Evolutionary conservation across 2,329 filamentous ascomycete genomes (phyloP).

Genomic region (Plenodomus lindquistii): DNA sequence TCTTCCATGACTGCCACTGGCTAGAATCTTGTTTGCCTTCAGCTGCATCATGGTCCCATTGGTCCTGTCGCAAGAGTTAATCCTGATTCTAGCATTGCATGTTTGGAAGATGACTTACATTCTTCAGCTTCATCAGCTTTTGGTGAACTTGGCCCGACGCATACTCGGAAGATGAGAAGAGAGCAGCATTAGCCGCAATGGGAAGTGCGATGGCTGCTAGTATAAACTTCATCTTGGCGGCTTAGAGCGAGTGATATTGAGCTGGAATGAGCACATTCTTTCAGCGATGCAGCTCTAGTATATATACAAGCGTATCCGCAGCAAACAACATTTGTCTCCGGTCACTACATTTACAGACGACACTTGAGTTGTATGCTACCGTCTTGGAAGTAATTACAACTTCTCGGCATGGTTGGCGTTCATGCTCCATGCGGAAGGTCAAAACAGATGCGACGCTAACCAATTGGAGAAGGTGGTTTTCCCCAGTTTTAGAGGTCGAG

Average conservation of each 20-base stretch:
- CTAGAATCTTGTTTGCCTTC: constrained; percentile 17
- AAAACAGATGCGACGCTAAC: constrained; percentile 2
- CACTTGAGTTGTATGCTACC: constrained; percentile 1
- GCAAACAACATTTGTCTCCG: background rate
- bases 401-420: constrained; percentile 15
- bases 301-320: constrained; percentile 16
- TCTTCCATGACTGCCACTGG: constrained; percentile 27
- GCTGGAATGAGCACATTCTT: constrained; percentile 28
- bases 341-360: constrained; percentile 3
- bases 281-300: constrained; percentile 6
- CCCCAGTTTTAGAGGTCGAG: background rate
- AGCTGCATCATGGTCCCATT: constrained; percentile 27
- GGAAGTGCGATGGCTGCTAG: constrained; percentile 25
- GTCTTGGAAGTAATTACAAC: constrained; percentile 12
- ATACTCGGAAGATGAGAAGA: constrained; percentile 28
- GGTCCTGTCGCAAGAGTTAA: constrained; percentile 11
- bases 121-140: constrained; percentile 33
- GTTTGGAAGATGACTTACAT: constrained; percentile 4
- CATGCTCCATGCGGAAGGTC: constrained; percentile 18
- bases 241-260: constrained; percentile 19
- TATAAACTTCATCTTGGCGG: constrained; percentile 31
- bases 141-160: constrained; percentile 26
- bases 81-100: background rate
- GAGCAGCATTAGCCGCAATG: constrained; percentile 24
- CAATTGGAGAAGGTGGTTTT: constrained; percentile 9